Evolutionary conservation across 805 yeast genomes (phyloP).

Genomic region (Candida wancherniae): DNA sequence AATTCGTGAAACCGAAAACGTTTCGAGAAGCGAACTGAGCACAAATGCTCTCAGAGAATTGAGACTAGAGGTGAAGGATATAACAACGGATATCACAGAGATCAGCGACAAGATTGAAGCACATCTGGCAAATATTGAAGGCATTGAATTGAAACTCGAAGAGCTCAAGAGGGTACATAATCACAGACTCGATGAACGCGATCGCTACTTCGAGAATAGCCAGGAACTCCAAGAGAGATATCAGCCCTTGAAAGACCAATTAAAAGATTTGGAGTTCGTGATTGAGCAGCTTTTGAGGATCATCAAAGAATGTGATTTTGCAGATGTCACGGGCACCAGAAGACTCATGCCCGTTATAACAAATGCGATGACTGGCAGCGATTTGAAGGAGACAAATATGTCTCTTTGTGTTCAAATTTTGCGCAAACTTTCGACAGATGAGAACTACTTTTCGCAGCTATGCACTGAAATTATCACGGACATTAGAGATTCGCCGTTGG

Average conservation of each 20-base stretch:
- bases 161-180: constrained; percentile 8
- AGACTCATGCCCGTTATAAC: constrained; percentile 51
- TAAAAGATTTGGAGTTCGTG: constrained; percentile 63
- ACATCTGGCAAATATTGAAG: constrained; percentile 4
- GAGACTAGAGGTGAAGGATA: constrained; percentile 10
- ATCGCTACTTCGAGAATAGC: constrained; percentile 6
- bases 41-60: constrained; percentile 4
- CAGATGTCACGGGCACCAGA: constrained; percentile 88
- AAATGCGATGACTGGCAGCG: constrained; percentile 53
- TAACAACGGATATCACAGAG: constrained; percentile 7
- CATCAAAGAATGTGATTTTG: constrained; percentile 71
- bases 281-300: constrained; percentile 67
- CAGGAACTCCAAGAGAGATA: constrained; percentile 20
- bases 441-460: constrained; percentile 79
- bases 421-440: constrained; percentile 67
- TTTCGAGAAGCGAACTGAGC: constrained; percentile 4
- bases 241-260: constrained; percentile 37
- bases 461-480: constrained; percentile 83
- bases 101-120: constrained; percentile 5
- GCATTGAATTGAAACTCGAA: constrained; percentile 6
- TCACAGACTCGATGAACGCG: constrained; percentile 13
- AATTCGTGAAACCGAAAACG: constrained; percentile 8
- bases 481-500: constrained; percentile 60
- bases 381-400: constrained; percentile 50
- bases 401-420: constrained; percentile 60